Percentiles rank a stretch among this genome's conserved stretches.
phyloP scores from a whole-genome alignment of 2,329 filamentous ascomycete species.

The Apiospora hydei region DNA sequence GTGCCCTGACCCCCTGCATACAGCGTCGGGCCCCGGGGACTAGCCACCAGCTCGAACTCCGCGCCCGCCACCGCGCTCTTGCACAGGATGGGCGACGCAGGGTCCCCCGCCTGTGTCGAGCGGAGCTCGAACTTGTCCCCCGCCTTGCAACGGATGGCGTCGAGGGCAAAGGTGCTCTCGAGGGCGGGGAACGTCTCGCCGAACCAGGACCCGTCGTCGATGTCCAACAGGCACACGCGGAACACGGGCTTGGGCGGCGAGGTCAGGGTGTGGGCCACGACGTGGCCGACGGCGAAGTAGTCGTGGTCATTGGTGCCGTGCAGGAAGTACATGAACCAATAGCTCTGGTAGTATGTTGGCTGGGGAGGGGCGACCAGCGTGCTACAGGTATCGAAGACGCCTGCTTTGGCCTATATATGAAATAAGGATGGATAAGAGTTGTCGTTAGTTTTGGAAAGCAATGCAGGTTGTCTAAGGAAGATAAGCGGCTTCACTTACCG shows the following conservation, averaged over 20 bases:
- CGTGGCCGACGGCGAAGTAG: background rate
- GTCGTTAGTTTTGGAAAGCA: background rate
- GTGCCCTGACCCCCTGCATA: background rate
- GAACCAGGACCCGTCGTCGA: background rate
- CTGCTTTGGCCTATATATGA: background rate
- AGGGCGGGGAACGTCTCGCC: background rate
- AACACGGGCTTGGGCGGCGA: background rate
- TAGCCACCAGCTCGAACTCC: background rate
- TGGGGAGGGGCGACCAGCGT: background rate
- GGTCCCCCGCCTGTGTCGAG: background rate
- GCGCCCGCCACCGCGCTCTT: background rate
- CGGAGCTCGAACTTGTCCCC: background rate
- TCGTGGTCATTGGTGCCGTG: background rate
- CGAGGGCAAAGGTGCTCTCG: background rate
- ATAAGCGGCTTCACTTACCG: background rate
- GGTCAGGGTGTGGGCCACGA: background rate
- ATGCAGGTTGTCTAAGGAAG: background rate
- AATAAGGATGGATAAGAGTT: background rate
- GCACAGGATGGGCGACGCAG: background rate
- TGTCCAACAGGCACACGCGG: slow-evolving; percentile 1
- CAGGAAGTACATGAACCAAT: background rate
- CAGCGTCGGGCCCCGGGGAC: background rate
- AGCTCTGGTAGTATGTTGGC: slow-evolving; percentile 2
- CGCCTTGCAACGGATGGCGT: background rate
- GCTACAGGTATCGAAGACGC: background rate